Percentiles rank a stretch among this genome's conserved stretches.
phyloP scores from a whole-genome alignment of 179 eudicot genomes.

The Nepenthes alata region DNA sequence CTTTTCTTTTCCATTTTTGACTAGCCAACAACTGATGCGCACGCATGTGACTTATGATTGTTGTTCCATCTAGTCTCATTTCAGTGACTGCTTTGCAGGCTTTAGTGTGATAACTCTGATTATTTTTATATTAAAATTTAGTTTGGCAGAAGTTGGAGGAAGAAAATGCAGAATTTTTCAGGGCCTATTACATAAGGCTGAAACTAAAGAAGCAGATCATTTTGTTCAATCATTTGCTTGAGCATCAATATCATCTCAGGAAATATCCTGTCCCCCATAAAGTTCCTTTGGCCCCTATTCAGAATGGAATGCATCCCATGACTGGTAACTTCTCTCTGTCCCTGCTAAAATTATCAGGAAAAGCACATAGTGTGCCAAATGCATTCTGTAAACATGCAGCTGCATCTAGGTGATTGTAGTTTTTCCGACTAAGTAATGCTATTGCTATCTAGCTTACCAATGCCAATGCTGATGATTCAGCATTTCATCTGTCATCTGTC shows the following conservation, averaged over 20 bases:
- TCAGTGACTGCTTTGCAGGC: not conserved
- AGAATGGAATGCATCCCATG: slow-evolving; percentile 88
- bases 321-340: slow-evolving; percentile 43
- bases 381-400: not conserved
- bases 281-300: slow-evolving; percentile 83
- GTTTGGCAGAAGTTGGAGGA: slow-evolving; percentile 99
- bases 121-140: slow-evolving; percentile 10
- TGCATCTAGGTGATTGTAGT: too few species aligned
- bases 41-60: too few species aligned
- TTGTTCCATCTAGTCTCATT: too few species aligned
- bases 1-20: too few species aligned
- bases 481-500: too few species aligned
- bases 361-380: too few species aligned
- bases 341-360: not conserved
- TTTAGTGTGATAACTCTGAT: slow-evolving; percentile 9
- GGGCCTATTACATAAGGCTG: slow-evolving; percentile 90
- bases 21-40: too few species aligned
- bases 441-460: too few species aligned
- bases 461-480: too few species aligned
- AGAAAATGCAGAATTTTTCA: slow-evolving; percentile 95
- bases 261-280: slow-evolving; percentile 76
- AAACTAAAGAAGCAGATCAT: slow-evolving; percentile 94
- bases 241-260: slow-evolving; percentile 76
- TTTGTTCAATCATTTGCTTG: slow-evolving; percentile 82
- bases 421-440: too few species aligned